A percentile compares a stretch with the other conserved stretches of the same genome.
These are phyloP conservation scores for Metschnikowia bowlesiae DNA, from an alignment of 805 yeast genomes.

Conservation along the genomic window DNA sequence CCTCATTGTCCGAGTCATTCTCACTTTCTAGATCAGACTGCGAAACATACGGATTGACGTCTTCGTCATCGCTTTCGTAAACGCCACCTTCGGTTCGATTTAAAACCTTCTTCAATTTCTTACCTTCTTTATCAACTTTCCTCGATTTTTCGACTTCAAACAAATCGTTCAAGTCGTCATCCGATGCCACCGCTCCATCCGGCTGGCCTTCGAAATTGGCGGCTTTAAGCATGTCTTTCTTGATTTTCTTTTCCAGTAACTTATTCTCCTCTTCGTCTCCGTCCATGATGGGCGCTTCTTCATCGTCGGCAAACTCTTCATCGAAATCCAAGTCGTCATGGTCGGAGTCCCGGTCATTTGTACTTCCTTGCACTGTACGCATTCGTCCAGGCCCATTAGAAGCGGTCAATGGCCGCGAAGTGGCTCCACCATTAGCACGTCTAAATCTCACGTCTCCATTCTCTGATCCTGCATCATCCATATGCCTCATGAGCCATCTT, in stretches of 20 bases:
- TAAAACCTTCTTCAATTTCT: constrained; percentile 75
- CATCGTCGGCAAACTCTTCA: constrained; percentile 97
- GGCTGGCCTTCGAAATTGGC: constrained; percentile 66
- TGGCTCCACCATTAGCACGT: constrained; percentile 21
- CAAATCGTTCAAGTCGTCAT: constrained; percentile 59
- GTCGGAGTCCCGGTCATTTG: constrained; percentile 61
- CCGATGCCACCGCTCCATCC: constrained; percentile 54
- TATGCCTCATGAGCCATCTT: constrained; percentile 93
- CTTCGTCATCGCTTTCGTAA: constrained; percentile 82
- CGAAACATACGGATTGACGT: constrained; percentile 70
- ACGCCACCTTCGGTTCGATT: constrained; percentile 84
- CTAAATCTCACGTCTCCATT: constrained; percentile 45
- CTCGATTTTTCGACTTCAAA: constrained; percentile 58
- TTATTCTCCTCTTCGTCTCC: constrained; percentile 94
- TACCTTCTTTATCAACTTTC: constrained; percentile 87
- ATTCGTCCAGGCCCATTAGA: constrained; percentile 17
- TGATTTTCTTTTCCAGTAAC: constrained; percentile 78
- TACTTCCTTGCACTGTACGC: constrained; percentile 42
- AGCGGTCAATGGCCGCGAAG: constrained; percentile 2
- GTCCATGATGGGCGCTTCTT: constrained; percentile 96
- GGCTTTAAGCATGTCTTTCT: constrained; percentile 79
- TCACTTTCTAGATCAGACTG: constrained; percentile 57
- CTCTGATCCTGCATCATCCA: constrained; percentile 53
- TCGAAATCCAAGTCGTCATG: constrained; percentile 92
- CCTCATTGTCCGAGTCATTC: constrained; percentile 44